These are phyloP conservation scores for Vitis rotundifolia DNA, from an alignment of 164 flowering plant genomes.

Conservation along the genomic window DNA sequence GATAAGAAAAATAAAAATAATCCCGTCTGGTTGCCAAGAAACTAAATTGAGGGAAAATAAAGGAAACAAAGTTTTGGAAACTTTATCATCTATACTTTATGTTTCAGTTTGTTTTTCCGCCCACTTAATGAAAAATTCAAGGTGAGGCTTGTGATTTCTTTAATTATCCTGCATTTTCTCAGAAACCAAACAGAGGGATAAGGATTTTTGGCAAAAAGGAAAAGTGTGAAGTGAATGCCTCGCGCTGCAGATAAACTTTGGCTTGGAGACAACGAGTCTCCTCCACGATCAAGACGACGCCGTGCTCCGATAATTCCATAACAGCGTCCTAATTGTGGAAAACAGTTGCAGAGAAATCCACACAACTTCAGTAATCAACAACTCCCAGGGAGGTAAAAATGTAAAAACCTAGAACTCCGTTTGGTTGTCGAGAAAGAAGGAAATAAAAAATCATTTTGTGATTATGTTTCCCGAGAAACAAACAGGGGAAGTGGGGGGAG, in stretches of 20 bases:
- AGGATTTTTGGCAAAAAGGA: neutral
- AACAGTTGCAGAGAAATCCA: no score
- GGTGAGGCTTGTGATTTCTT: neutral
- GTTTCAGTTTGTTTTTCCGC: no score
- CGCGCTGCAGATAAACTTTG: slow-evolving; percentile 91
- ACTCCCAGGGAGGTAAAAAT: neutral
- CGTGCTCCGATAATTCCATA: slow-evolving; percentile 85
- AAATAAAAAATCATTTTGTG: no score
- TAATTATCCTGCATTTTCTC: neutral
- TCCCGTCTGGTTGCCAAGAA: no score
- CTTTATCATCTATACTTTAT: neutral
- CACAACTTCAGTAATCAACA: neutral
- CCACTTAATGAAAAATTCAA: no score
- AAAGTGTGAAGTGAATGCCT: slow-evolving; percentile 36
- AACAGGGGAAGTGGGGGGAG: neutral
- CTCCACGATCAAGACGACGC: slow-evolving; percentile 83
- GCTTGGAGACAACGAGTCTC: slow-evolving; percentile 92
- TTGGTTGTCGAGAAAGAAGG: slow-evolving; percentile 7
- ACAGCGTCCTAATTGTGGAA: slow-evolving; percentile 65
- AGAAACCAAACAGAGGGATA: neutral
- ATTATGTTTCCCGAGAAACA: slow-evolving; percentile 1
- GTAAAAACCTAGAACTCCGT: slow-evolving; percentile 13
- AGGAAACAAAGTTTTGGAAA: neutral
- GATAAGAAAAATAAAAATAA: neutral
- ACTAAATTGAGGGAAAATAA: neutral